Conservation (phyloP, 352 stramenopile species). For the Phytophthora multivora region DNA sequence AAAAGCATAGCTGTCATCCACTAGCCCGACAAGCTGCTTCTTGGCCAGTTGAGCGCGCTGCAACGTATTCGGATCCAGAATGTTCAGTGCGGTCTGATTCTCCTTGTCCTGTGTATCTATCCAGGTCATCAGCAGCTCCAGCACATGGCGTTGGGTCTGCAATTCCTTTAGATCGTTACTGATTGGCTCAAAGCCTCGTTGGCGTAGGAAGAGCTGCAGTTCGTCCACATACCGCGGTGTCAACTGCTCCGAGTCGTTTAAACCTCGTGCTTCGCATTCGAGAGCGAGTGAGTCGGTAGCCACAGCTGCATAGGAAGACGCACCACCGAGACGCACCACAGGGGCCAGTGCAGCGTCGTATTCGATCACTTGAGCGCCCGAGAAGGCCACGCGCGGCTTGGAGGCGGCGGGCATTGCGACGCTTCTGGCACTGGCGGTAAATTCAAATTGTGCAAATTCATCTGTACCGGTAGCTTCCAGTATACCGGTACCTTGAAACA, state of each 20-base stretch:
- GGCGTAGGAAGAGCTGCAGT: conserved; percentile 31
- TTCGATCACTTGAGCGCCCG: conserved; percentile 61
- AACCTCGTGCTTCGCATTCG: conserved; percentile 50
- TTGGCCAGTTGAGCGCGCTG: conserved; percentile 37
- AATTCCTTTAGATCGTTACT: conserved; percentile 32
- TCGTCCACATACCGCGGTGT: conserved; percentile 40
- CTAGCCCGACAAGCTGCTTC: conserved; percentile 45
- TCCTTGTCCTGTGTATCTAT: conserved; percentile 13
- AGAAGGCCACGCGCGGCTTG: conserved; percentile 49
- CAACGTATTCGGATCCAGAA: conserved; percentile 26
- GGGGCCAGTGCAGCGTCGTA: conserved; percentile 51
- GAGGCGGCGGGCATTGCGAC: neutral
- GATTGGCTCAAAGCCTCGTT: conserved; percentile 47
- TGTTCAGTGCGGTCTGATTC: conserved; percentile 12
- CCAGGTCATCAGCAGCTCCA: conserved; percentile 51
- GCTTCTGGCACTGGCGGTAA: conserved; percentile 4
- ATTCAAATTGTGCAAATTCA: neutral
- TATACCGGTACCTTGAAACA: no score
- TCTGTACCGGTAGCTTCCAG: no score
- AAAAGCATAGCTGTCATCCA: conserved; percentile 70
- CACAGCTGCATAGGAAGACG: conserved; percentile 2
- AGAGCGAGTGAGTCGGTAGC: conserved; percentile 22
- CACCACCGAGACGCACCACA: conserved; percentile 33
- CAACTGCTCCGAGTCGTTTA: conserved; percentile 22
- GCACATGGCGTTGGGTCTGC: conserved; percentile 44